These are phyloP conservation scores for Golovinomyces cichoracearum DNA, from an alignment of 2,329 filamentous ascomycete genomes.

Conservation along the genomic window DNA sequence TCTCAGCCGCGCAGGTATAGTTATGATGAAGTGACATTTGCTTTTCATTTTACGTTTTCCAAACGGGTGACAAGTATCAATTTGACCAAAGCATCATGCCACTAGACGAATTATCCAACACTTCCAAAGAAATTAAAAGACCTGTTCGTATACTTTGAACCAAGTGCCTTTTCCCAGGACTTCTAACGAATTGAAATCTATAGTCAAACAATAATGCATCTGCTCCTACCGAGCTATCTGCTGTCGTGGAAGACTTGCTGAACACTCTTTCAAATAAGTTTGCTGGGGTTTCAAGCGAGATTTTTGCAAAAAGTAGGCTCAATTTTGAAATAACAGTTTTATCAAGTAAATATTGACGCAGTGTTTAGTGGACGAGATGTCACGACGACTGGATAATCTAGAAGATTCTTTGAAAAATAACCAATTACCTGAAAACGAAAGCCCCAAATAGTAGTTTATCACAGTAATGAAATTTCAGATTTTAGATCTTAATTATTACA, in stretches of 20 bases:
- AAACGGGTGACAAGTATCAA: too few relatives aligned
- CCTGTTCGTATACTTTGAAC: too few relatives aligned
- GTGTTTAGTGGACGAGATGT: constrained; percentile 77
- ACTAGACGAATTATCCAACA: neutral
- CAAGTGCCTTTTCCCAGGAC: too few relatives aligned
- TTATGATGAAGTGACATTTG: too few relatives aligned
- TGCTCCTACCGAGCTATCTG: constrained; percentile 13
- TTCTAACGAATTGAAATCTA: too few relatives aligned
- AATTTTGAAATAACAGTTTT: neutral
- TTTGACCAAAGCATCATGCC: neutral
- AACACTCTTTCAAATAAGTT: constrained; percentile 71
- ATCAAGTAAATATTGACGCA: neutral
- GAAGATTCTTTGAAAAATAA: constrained; percentile 18
- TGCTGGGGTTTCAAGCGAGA: constrained; percentile 56
- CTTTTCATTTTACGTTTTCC: too few relatives aligned
- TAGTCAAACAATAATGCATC: constrained; percentile 8
- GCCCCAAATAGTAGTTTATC: neutral
- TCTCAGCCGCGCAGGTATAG: neutral
- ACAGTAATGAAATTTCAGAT: too few relatives aligned
- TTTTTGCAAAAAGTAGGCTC: constrained; percentile 54
- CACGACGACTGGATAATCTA: constrained; percentile 55
- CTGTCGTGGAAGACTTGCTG: constrained; percentile 61
- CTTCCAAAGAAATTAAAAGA: neutral
- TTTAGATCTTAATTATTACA: too few relatives aligned
- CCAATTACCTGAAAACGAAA: constrained; percentile 5